These are phyloP conservation scores for Triglochin maritima DNA, from an alignment of 106 monocot species.

Conservation along the genomic window DNA sequence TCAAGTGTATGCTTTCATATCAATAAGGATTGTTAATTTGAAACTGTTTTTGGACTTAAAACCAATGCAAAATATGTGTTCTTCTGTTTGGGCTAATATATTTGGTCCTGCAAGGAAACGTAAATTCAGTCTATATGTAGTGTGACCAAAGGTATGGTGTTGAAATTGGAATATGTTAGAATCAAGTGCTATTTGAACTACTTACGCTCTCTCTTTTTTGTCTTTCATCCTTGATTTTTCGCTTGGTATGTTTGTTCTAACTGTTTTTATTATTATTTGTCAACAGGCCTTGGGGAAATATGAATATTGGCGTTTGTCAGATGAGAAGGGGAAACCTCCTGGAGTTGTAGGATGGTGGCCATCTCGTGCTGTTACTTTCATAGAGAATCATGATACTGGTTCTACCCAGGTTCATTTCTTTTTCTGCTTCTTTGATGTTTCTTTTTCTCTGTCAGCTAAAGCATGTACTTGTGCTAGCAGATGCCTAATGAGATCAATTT, in stretches of 20 bases:
- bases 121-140: too few relatives aligned
- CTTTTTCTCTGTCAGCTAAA: background rate
- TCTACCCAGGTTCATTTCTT: slow-evolving; percentile 51
- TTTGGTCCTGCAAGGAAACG: too few relatives aligned
- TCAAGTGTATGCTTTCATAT: too few relatives aligned
- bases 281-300: slow-evolving; percentile 50
- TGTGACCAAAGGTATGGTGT: too few relatives aligned
- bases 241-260: background rate
- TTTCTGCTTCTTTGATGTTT: background rate
- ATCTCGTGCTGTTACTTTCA: slow-evolving; percentile 73
- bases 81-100: too few relatives aligned
- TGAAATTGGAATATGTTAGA: background rate
- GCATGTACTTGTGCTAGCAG: too few relatives aligned
- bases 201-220: background rate
- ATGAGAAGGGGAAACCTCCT: slow-evolving; percentile 68
- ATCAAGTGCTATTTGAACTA: background rate
- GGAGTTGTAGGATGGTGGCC: slow-evolving; percentile 80
- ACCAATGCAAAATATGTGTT: too few relatives aligned
- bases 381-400: slow-evolving; percentile 79
- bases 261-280: background rate
- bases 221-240: background rate
- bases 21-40: too few relatives aligned
- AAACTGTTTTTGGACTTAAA: too few relatives aligned
- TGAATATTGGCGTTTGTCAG: slow-evolving; percentile 72
- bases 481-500: too few relatives aligned